Base-by-base conservation (phyloP, 2,329 filamentous ascomycete genomes). In the Lachnellula subtilissima region DNA sequence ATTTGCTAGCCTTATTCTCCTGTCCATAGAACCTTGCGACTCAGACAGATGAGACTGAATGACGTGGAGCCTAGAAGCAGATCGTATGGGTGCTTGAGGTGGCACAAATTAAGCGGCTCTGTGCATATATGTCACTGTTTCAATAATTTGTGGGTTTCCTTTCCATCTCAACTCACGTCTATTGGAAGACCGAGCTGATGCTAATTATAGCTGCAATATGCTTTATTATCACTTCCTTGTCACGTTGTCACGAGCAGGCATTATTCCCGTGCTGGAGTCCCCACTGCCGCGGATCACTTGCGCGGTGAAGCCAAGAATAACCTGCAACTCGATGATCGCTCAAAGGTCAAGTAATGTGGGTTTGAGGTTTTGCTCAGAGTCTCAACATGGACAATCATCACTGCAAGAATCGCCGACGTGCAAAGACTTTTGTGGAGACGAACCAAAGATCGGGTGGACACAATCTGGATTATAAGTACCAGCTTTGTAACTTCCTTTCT, bases 251-350 rank as follows among this genome's bases (percentile, higher is more conserved):
- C 22, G 53, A 48, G 55, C 47, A 56, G 54, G 50, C 45, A 63
- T 56, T 25, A 45, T 57, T 56, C 32, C 45, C 48, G 23, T 37
- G 39, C 37, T 25, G 25, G 14, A 15, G 17, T 42, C 48, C 28
- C 50, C 43, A 40, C 47, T 63, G 61, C 55, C 50, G 57, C 57
- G 56, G 58, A 60, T 62, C 56, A 53, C 32, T 62, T 60, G 56
- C 52, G 55, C 32, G 51, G 52, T 55, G 15, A 12, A 17, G 17
- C 53, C 47, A 50, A 59, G 49, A 62, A 62, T 64, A 61, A 54
- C 50, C 48, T 53, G 23, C 48, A 7, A 28, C 45, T n/a, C 28
- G 22, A 32, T 35, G 45, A 48, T 32, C n/a, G 14, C 45, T 48
- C 22, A 22, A 28, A 32, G 45, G 14, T 25, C 48, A 22, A 56